Base-by-base conservation (phyloP, 805 yeast species). In the Tetrapisispora iriomotensis region DNA sequence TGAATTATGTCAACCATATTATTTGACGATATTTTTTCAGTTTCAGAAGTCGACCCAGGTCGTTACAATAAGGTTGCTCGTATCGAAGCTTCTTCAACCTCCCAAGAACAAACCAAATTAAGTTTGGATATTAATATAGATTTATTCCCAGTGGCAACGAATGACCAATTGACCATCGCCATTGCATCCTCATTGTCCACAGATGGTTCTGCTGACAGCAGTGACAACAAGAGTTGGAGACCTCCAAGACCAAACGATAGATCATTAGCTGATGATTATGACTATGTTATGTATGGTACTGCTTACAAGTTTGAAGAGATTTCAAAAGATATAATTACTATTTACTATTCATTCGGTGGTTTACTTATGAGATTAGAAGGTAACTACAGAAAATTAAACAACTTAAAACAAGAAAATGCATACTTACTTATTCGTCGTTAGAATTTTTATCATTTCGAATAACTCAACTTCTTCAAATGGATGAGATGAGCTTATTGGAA, bases 271-370 rank as follows among this genome's bases (percentile, higher is more conserved):
- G 96, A 90, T 60, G 97, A 92, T 58, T 90, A 87, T 67, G 97
- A 90, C 62, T 92, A 92, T 54, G 97, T 92, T 48, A 90, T 92
- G 97, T 79, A 88, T 60, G 98, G 98, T 39, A 87, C 95, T 6
- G 94, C 92, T 34, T 92, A 92, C 70, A 88, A 90, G 62, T 92
- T 92, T 58, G 96, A 90, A 61, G 98, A 92, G 65, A 75, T 80
- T 45, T 53, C 51, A 30, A 60, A 65, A 42, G 84, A 79, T 54
- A 68, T 68, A 48, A 82, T 86, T 64, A 79, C 94, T 17, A 95
- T 90, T 19, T 92, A 86, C 59, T 84, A 86, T 42, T 90, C 97
- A 3, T 92, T 88, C 61, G 98, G 98, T 41, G 98, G 98, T 4
- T 72, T 92, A 52, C 71, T 92, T 51, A 74, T 90, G 77, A 82